Conservation (phyloP, 73 alveolate species). For the Paramecium caudatum region DNA sequence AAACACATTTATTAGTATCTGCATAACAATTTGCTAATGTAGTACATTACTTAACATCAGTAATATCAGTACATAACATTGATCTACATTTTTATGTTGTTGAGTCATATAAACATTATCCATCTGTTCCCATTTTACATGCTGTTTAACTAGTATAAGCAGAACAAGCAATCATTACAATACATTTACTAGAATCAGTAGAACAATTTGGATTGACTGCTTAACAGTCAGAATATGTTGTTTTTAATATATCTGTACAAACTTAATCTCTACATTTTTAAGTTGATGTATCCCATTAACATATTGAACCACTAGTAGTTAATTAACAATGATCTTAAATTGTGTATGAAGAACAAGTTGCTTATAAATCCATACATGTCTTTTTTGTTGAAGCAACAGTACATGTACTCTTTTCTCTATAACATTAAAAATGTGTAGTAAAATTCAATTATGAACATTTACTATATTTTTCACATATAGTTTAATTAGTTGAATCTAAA, state of each 20-base stretch:
- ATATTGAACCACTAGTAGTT: background rate
- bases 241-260: constrained; percentile 26
- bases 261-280: constrained; percentile 43
- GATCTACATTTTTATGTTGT: constrained; percentile 2
- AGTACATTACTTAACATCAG: constrained; percentile 23
- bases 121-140: constrained; percentile 54
- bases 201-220: background rate
- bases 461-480: constrained; percentile 14
- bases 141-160: background rate
- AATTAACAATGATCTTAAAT: background rate
- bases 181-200: constrained; percentile 1
- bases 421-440: constrained; percentile 51
- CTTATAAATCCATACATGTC: constrained; percentile 50
- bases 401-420: background rate
- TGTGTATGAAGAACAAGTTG: constrained; percentile 12
- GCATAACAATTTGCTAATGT: constrained; percentile 1
- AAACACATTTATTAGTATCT: background rate
- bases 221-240: constrained; percentile 42
- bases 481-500: background rate
- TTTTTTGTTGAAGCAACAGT: background rate
- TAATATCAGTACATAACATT: constrained; percentile 44
- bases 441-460: constrained; percentile 46
- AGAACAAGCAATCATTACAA: background rate
- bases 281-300: constrained; percentile 37
- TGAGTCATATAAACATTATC: constrained; percentile 22